Conservation (phyloP, 148 eudicot genomes). For the Rhododendron kiyosumense region DNA sequence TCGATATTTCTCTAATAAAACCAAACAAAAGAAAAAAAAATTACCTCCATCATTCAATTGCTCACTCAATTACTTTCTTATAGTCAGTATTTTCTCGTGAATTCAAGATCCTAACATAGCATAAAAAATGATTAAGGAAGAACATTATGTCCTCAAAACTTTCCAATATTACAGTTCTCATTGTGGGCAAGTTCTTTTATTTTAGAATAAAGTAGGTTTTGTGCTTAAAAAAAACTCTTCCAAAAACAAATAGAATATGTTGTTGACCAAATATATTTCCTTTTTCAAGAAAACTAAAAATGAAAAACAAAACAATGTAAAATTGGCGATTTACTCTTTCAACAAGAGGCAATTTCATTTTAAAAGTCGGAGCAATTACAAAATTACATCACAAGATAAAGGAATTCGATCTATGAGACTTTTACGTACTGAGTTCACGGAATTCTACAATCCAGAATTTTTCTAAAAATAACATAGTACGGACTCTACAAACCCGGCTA, state of each 20-base stretch:
- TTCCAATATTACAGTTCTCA: neutral
- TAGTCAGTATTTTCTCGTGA: neutral
- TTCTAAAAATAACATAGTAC: neutral
- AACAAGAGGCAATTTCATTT: neutral
- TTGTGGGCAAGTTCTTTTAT: too few species aligned
- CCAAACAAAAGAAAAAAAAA: neutral
- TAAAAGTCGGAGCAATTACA: too few species aligned
- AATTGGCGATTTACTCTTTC: too few species aligned
- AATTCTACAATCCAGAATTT: neutral
- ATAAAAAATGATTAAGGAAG: neutral
- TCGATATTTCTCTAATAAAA: neutral
- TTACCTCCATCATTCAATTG: neutral
- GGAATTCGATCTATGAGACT: neutral
- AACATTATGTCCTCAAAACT: neutral
- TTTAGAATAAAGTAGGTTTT: too few species aligned
- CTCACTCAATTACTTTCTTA: too few species aligned
- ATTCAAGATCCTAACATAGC: neutral
- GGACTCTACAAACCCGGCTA: neutral
- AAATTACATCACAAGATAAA: too few species aligned
- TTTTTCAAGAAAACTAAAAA: neutral
- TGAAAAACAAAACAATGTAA: neutral
- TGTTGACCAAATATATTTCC: too few species aligned
- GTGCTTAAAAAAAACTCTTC: too few species aligned
- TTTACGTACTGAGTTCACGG: neutral
- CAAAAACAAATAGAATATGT: too few species aligned